Base-by-base conservation (phyloP, 1,284 basidiomycete genomes). In the Rhodotorula sp. region DNA sequence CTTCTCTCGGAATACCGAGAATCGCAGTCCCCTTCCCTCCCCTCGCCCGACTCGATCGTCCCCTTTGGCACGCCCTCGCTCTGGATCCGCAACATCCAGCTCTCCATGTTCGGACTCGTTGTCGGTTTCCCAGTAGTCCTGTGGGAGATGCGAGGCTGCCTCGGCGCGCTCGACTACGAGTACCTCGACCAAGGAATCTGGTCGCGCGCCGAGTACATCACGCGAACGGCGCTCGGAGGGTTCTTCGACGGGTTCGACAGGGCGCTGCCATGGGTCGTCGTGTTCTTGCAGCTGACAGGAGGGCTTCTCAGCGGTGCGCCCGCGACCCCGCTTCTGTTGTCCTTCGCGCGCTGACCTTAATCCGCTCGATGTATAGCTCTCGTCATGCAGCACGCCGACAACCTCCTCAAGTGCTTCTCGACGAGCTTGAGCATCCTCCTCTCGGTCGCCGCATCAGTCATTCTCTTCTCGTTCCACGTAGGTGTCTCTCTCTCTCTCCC, bases 51-150 rank as follows among this genome's bases (percentile, higher is more conserved):
- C 30, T 27, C 39, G n/a, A 57, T 59, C 30, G 53, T 58, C 24
- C 62, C 70, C 7, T n/a, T 54, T 10, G 44, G 49, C 36, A 64
- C 62, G 22, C 70, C 71, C n/a, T 66, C 62, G 19, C 69, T 81
- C 10, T 81, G 81, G 81, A 75, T 80, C 24, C 77, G 80, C 34
- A 81, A 81, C 61, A 79, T 80, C 29, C 81, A 81, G 67, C 76
- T 81, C 15, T 79, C 77, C 7, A 67, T 72, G 22, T 79, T 80
- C 62, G 78, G 78, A 7, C 64, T 81, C 20, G 30, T 76, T 22
- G 76, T 78, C 10, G 78, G 78, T 27, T 52, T 78, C 2, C 67
- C 78, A 1, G 48, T 75, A 51, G 74, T 80, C 2, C 49, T 78
- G n/a, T 71, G 62, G 59, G 68, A 75, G 59, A 59, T 71, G 56